Conservation (phyloP, 2,329 filamentous ascomycete species). For the Calonectria pteridis region DNA sequence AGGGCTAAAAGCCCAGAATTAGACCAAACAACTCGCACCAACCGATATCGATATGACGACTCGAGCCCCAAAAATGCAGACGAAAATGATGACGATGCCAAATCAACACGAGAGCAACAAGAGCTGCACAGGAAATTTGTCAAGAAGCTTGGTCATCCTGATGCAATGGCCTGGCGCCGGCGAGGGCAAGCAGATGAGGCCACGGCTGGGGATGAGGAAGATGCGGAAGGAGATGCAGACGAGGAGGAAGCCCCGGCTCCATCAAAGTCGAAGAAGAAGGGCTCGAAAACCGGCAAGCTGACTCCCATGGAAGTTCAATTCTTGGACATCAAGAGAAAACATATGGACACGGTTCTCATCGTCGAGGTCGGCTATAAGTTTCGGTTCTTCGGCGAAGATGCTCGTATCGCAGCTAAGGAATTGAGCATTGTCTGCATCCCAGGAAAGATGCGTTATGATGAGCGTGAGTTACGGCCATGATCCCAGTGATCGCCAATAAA, state of each 20-base stretch:
- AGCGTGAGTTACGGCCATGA: conserved; percentile 66
- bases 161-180: conserved; percentile 79
- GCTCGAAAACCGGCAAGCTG: conserved; percentile 78
- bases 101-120: conserved; percentile 70
- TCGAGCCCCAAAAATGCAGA: conserved; percentile 54
- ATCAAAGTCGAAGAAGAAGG: conserved; percentile 74
- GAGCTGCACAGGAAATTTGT: conserved; percentile 87
- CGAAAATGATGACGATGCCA: conserved; percentile 61
- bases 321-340: conserved; percentile 91
- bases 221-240: conserved; percentile 69
- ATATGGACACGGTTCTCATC: conserved; percentile 90
- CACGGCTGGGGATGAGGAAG: conserved; percentile 66
- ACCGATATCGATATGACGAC: conserved; percentile 64
- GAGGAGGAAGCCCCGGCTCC: conserved; percentile 63
- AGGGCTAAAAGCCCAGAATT: conserved; percentile 30
- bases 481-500: neutral
- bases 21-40: conserved; percentile 56
- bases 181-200: conserved; percentile 68
- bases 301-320: conserved; percentile 96
- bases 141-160: conserved; percentile 87
- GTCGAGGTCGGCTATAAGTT: conserved; percentile 99
- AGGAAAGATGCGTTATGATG: conserved; percentile 93
- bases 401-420: conserved; percentile 87
- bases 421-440: conserved; percentile 97
- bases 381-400: conserved; percentile 96